Conservation (phyloP, 2,329 filamentous ascomycete genomes). For the Neopestalotiopsis sp. region DNA sequence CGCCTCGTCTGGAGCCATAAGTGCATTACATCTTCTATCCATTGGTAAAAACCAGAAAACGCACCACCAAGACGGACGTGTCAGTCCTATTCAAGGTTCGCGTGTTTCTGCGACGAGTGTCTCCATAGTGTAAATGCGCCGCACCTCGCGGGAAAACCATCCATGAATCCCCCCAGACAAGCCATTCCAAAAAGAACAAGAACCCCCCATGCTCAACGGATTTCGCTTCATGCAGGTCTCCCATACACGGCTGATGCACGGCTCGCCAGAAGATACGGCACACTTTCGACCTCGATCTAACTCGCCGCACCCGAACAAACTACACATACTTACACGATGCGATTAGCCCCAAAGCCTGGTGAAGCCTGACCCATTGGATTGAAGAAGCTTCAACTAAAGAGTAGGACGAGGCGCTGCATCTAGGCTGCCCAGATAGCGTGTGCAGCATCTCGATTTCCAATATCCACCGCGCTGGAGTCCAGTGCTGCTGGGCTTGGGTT, state of each 20-base stretch:
- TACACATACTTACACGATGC: constrained; percentile 42
- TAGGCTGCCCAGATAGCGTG: constrained; percentile 1
- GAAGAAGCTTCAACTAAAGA: constrained; percentile 23
- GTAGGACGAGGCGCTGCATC: constrained; percentile 21
- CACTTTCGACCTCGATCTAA: not conserved
- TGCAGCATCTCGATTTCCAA: constrained; percentile 2
- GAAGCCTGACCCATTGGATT: constrained; percentile 42
- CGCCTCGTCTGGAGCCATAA: not conserved
- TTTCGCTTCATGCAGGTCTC: constrained; percentile 31
- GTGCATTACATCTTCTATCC: not conserved
- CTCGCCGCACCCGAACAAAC: constrained; percentile 2
- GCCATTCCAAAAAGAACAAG: not conserved
- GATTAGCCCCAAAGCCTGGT: constrained; percentile 43
- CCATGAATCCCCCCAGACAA: not conserved
- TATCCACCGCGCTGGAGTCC: constrained; percentile 5
- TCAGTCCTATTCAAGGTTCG: not conserved
- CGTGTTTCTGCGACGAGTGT: constrained; percentile 7
- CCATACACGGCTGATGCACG: constrained; percentile 18
- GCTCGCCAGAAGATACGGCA: constrained; percentile 1
- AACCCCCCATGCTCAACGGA: constrained; percentile 30
- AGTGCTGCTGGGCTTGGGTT: not conserved
- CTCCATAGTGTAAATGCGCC: constrained; percentile 12
- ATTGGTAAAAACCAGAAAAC: not conserved
- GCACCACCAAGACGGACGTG: not conserved
- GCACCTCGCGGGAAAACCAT: not conserved